These are phyloP conservation scores for Parasitella parasitica DNA, from an alignment of 371 early-diverging fungal species.

Conservation along the genomic window DNA sequence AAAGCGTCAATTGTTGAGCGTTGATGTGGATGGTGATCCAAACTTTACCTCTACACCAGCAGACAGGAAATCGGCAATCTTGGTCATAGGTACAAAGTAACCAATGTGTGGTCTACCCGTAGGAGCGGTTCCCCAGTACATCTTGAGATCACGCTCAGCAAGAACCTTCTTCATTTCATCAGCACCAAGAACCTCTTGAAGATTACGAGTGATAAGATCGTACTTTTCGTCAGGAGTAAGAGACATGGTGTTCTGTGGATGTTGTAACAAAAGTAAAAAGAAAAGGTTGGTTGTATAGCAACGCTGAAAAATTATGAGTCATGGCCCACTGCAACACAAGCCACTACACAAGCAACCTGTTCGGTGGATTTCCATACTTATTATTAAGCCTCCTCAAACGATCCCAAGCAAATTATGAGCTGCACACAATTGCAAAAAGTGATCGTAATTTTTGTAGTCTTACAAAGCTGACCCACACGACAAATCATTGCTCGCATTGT, in stretches of 20 bases:
- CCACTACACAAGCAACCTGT: too few species aligned
- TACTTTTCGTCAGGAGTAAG: slow-evolving; percentile 73
- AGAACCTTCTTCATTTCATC: slow-evolving; percentile 89
- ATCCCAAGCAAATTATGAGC: too few species aligned
- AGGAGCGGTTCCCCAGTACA: slow-evolving; percentile 99
- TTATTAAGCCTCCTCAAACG: too few species aligned
- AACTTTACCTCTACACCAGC: slow-evolving; percentile 76
- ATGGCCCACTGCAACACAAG: slow-evolving; percentile 1
- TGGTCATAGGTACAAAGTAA: slow-evolving; percentile 98
- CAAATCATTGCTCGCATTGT: too few species aligned
- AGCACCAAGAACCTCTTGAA: slow-evolving; percentile 96
- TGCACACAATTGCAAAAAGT: too few species aligned
- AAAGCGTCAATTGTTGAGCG: not conserved
- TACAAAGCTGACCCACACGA: too few species aligned
- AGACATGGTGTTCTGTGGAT: slow-evolving; percentile 28
- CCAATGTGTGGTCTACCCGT: slow-evolving; percentile 99
- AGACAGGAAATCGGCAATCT: slow-evolving; percentile 96
- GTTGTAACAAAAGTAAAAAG: not conserved
- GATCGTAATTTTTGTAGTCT: too few species aligned
- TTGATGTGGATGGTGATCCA: too few species aligned
- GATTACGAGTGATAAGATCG: slow-evolving; percentile 90
- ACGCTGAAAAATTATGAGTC: slow-evolving; percentile 10
- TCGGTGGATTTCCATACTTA: too few species aligned
- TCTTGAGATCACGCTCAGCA: slow-evolving; percentile 85
- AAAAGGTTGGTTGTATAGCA: not conserved